These are phyloP conservation scores for Fusarium verrucosum DNA, from an alignment of 2,329 filamentous ascomycete species.

Conservation along the genomic window DNA sequence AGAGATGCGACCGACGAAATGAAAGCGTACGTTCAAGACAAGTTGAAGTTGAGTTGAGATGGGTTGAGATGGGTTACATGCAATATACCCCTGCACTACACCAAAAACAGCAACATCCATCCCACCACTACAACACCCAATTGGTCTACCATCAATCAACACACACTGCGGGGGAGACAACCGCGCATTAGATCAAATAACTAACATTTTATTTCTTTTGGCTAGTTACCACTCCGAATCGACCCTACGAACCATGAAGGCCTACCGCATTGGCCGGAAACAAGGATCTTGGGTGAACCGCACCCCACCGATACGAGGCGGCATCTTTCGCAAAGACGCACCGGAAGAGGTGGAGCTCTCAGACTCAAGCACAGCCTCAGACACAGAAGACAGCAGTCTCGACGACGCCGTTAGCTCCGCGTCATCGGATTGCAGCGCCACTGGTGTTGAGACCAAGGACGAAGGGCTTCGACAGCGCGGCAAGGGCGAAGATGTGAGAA, in stretches of 20 bases:
- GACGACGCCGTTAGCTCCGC: conserved; percentile 31
- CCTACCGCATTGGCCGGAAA: conserved; percentile 67
- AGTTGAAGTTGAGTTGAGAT: background rate
- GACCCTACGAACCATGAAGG: conserved; percentile 66
- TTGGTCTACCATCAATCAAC: conserved; percentile 18
- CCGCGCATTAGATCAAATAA: conserved; percentile 2
- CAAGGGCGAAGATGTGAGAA: background rate
- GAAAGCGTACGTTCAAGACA: conserved; percentile 44
- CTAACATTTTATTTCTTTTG: conserved; percentile 30
- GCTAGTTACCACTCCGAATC: conserved; percentile 64
- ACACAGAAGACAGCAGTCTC: conserved; percentile 29
- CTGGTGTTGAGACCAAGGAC: conserved; percentile 3
- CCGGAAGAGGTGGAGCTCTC: conserved; percentile 10
- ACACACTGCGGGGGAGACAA: conserved; percentile 3
- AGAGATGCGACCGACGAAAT: conserved; percentile 51
- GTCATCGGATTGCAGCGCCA: conserved; percentile 33
- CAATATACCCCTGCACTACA: conserved; percentile 1
- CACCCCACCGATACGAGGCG: conserved; percentile 67
- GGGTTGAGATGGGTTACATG: background rate
- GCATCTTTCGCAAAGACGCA: conserved; percentile 48
- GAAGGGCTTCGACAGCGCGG: conserved; percentile 20
- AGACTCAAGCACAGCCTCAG: conserved; percentile 20
- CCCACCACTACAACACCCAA: conserved; percentile 12
- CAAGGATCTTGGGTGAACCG: conserved; percentile 66
- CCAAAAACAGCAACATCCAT: conserved; percentile 1